Evolutionary conservation across 108 stramenopile genomes (phyloP).

Genomic region (Aurantiochytrium sp.): DNA sequence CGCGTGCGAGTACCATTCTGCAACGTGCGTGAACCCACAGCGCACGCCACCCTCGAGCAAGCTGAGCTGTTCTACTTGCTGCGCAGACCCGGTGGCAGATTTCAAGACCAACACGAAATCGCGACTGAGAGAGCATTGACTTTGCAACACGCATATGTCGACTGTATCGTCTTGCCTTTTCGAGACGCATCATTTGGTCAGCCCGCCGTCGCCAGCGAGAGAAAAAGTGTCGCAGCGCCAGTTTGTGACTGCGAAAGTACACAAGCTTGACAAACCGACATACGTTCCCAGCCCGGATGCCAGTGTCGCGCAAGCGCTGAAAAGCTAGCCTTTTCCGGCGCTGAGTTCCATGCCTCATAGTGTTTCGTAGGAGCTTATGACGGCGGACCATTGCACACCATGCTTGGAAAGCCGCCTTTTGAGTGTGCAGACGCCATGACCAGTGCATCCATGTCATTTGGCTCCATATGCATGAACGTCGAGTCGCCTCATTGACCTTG

Average conservation of each 20-base stretch:
- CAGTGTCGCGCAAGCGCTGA: neutral
- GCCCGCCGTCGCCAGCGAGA: neutral
- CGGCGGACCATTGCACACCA: neutral
- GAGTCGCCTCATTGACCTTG: neutral
- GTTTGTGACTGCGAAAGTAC: neutral
- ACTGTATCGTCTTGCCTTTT: neutral
- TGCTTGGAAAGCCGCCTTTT: neutral
- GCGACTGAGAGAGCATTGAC: neutral
- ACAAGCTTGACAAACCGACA: neutral
- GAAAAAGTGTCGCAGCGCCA: neutral
- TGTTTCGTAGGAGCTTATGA: neutral
- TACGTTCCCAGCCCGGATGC: neutral
- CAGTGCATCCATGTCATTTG: neutral
- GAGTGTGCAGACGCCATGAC: neutral
- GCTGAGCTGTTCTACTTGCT: neutral
- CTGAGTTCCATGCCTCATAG: neutral
- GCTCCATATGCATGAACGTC: neutral
- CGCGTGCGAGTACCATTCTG: too few species aligned
- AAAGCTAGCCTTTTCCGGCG: neutral
- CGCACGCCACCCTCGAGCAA: neutral
- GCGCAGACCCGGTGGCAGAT: neutral
- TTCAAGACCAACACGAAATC: neutral
- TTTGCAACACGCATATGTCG: neutral
- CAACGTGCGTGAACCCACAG: too few species aligned
- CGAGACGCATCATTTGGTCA: neutral